phyloP scores from a whole-genome alignment of 495 filamentous ascomycete species.

The Trichocladium uniseriatum region DNA sequence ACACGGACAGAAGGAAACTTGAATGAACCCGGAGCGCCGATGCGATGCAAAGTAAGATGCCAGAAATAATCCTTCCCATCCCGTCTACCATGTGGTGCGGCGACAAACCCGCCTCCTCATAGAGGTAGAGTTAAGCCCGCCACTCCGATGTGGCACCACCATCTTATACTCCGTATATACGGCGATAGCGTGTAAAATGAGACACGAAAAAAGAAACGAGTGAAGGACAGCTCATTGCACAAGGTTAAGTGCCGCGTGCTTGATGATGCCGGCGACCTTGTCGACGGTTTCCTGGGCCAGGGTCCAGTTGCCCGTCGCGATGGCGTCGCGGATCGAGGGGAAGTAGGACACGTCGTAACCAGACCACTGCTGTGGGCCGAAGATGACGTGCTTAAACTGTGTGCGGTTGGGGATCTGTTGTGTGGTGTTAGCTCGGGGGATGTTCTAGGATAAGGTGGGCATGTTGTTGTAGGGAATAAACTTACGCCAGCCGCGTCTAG shows the following conservation, averaged over 20 bases:
- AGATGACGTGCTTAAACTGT: constrained; percentile 91
- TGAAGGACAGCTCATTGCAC: neutral
- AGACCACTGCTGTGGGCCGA: constrained; percentile 72
- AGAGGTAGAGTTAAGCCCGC: too few species aligned
- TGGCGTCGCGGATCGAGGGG: constrained; percentile 73
- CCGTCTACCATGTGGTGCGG: too few species aligned
- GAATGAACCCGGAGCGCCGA: constrained; percentile 4
- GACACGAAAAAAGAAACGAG: neutral
- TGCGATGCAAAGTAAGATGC: constrained; percentile 10
- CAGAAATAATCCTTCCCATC: neutral
- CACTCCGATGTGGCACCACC: too few species aligned
- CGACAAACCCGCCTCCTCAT: too few species aligned
- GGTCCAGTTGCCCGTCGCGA: constrained; percentile 62
- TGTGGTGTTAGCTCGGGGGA: neutral
- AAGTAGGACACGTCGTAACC: constrained; percentile 69
- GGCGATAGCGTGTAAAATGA: too few species aligned
- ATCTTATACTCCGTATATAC: too few species aligned
- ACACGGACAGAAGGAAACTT: neutral
- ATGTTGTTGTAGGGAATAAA: constrained; percentile 4
- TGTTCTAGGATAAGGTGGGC: neutral
- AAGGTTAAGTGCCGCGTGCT: constrained; percentile 44
- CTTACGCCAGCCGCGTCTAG: constrained; percentile 73
- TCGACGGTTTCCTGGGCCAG: constrained; percentile 60
- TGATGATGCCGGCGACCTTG: constrained; percentile 61
- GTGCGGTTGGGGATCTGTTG: constrained; percentile 73